Base-by-base conservation (phyloP, 176 grass and related monocot genomes). In the Dendrocalamus sinicus region DNA sequence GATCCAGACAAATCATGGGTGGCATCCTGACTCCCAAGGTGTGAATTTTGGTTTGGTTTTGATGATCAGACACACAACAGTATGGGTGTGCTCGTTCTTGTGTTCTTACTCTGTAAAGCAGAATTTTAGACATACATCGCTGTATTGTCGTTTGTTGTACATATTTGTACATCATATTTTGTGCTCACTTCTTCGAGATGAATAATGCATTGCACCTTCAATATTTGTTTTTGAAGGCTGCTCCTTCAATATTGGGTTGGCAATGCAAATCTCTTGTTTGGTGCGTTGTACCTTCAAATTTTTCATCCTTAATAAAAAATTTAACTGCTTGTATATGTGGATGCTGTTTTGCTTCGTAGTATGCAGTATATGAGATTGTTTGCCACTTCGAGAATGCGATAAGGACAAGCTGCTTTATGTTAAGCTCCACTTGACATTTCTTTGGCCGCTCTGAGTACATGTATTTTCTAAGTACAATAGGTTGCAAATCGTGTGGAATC, bases 31-130 rank as follows among this genome's bases (percentile, higher is more conserved):
- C 43, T 83, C 15, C 22, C 59, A 35, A 12, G 9, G 43, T 61
- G 68, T 84, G 50, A 84, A 60, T 51, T 87, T 80, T 70, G 52
- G n/a, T 79, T 87, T 87, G 68, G 13, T 13, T 50, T 67, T 67
- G 80, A 61, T 75, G 51, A n/a, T 37, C 16, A 32, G n/a, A 72
- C 80, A 75, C 17, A n/a, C 26, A 64, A 76, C n/a, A 69, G 20
- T 67, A 78, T 46, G 83, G 8, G 39, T 68, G 28, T 80, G 48
- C 43, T 55, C 14, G 4, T 75, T 12, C 10, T 72, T 74, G 48
- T 85, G 43, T 61, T 84, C 22, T 40, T 75, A 47, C 52, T 39
- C 24, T 35, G 83, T 77, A 71, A 80, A 87, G 79, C 67, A 79
- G 17, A 83, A 67, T 51, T 68, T 79, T 26, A 52, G 10, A n/a